A percentile compares a stretch with the other conserved stretches of the same genome.
phyloP scores from a whole-genome alignment of 768 basidiomycete genomes.

The Scleroderma bovista region DNA sequence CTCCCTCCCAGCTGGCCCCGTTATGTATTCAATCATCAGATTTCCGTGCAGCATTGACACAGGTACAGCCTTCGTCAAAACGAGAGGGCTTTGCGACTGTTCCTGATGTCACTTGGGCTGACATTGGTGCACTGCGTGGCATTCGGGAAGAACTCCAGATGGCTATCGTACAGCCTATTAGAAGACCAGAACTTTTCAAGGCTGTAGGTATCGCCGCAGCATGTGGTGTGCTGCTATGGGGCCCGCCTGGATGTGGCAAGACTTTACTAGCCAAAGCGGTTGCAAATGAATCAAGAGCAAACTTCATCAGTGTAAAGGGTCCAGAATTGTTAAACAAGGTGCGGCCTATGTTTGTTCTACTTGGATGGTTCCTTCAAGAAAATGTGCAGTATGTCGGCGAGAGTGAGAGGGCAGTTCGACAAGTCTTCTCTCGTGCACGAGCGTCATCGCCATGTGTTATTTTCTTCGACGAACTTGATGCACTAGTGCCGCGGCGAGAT shows the following conservation, averaged over 20 bases:
- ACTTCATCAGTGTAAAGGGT: constrained; percentile 97
- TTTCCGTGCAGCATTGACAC: constrained; percentile 74
- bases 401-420: constrained; percentile 90
- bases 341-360: background rate
- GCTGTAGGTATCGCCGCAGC: constrained; percentile 87
- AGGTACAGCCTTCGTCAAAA: constrained; percentile 94
- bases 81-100: constrained; percentile 98
- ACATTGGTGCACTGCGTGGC: constrained; percentile 85
- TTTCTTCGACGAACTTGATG: constrained; percentile 94
- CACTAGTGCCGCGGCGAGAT: constrained; percentile 84
- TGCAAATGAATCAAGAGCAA: constrained; percentile 91
- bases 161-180: constrained; percentile 95
- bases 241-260: constrained; percentile 97
- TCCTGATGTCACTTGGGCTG: constrained; percentile 92
- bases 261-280: constrained; percentile 97
- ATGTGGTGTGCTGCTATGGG: constrained; percentile 96
- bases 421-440: constrained; percentile 89
- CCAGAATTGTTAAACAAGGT: constrained; percentile 97
- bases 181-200: constrained; percentile 81
- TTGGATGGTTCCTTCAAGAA: background rate
- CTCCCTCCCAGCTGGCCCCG: constrained; percentile 70
- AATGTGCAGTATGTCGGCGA: constrained; percentile 85
- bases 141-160: constrained; percentile 91
- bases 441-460: constrained; percentile 94
- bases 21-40: constrained; percentile 78